Evolutionary conservation across 345 rosid species (phyloP).

Genomic region (Camelina sativa): DNA sequence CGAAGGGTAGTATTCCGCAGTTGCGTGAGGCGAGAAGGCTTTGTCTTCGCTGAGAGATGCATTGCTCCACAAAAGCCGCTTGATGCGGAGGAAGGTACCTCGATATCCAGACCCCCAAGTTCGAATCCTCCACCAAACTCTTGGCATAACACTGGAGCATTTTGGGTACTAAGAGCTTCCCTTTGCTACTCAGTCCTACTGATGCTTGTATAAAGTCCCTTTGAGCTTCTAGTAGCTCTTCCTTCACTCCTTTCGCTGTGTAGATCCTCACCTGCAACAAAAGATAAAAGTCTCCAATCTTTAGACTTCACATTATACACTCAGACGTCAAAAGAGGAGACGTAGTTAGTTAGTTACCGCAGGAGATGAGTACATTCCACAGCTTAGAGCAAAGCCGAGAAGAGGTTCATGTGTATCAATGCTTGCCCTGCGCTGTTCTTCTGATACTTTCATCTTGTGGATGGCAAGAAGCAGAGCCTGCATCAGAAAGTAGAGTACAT

Average conservation of each 20-base stretch:
- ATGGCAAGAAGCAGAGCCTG: constrained; percentile 87
- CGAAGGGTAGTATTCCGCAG: constrained; percentile 80
- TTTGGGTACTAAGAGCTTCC: constrained; percentile 86
- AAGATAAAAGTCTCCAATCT: not conserved
- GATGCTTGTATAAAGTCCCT: constrained; percentile 80
- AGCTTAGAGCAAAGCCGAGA: constrained; percentile 79
- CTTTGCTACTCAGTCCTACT: constrained; percentile 87
- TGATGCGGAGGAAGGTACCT: constrained; percentile 82
- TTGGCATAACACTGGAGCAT: constrained; percentile 84
- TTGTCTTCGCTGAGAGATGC: constrained; percentile 74
- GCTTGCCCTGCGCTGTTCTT: constrained; percentile 72
- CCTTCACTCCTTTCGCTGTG: constrained; percentile 69
- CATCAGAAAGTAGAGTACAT: constrained; percentile 15
- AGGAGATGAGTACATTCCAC: constrained; percentile 93
- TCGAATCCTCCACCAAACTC: constrained; percentile 72
- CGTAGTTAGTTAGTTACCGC: constrained; percentile 55
- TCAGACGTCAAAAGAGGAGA: not conserved
- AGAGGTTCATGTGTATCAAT: constrained; percentile 69
- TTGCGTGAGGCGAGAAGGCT: constrained; percentile 71
- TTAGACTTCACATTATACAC: not conserved
- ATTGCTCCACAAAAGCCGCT: constrained; percentile 81
- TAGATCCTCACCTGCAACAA: constrained; percentile 73
- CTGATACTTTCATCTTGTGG: constrained; percentile 80
- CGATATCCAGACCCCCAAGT: constrained; percentile 83
- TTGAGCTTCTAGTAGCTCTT: constrained; percentile 81